These are phyloP conservation scores for Suhomyces bribrorum DNA, from an alignment of 1,139 yeast species.

Conservation along the genomic window DNA sequence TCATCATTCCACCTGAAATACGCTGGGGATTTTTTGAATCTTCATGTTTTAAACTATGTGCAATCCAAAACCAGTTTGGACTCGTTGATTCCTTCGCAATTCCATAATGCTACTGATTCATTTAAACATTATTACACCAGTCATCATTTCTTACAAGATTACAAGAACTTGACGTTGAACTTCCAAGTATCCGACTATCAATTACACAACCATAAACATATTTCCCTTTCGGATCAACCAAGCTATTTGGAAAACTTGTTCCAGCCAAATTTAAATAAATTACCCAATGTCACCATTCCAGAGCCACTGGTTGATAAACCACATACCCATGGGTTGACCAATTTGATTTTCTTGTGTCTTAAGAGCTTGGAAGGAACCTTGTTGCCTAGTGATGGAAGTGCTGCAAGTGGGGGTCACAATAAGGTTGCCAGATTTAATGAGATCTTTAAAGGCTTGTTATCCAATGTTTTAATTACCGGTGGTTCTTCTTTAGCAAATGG, in stretches of 20 bases:
- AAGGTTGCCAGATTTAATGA: slow-evolving; percentile 43
- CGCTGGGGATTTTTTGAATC: slow-evolving; percentile 70
- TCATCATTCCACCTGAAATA: slow-evolving; percentile 60
- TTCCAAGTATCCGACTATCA: slow-evolving; percentile 41
- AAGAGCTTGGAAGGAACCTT: slow-evolving; percentile 39
- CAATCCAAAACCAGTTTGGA: slow-evolving; percentile 30
- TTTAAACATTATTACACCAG: slow-evolving; percentile 48
- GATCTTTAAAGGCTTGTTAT: slow-evolving; percentile 43
- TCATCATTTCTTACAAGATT: slow-evolving; percentile 48
- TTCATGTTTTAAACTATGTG: slow-evolving; percentile 49
- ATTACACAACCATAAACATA: slow-evolving; percentile 45
- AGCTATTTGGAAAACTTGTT: slow-evolving; percentile 55
- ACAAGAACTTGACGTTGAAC: slow-evolving; percentile 32
- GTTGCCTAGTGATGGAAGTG: slow-evolving; percentile 26
- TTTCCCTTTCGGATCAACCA: slow-evolving; percentile 38
- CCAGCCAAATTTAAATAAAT: slow-evolving; percentile 46
- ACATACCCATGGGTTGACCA: slow-evolving; percentile 48
- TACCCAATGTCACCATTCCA: slow-evolving; percentile 28
- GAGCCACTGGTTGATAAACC: slow-evolving; percentile 45
- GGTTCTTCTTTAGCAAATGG: slow-evolving; percentile 62
- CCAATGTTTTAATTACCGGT: slow-evolving; percentile 70
- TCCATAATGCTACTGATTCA: slow-evolving; percentile 38
- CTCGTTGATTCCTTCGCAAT: slow-evolving; percentile 31
- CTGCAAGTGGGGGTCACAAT: slow-evolving; percentile 24
- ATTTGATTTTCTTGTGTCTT: slow-evolving; percentile 44